Evolutionary conservation across 768 basidiomycete species (phyloP).

Genomic region (Serendipita sp.): DNA sequence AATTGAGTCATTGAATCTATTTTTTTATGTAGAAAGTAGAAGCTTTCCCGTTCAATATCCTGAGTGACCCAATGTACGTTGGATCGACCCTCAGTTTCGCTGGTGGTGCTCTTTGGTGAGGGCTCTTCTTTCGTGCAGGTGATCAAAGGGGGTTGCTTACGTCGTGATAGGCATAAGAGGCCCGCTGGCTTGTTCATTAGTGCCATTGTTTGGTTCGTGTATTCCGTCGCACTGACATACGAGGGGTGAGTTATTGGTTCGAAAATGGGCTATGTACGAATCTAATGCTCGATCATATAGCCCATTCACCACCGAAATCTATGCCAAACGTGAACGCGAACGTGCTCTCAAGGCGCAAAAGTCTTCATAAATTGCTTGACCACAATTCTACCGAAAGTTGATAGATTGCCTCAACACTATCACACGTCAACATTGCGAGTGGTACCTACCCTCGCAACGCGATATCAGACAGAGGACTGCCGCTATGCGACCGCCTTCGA

Average conservation of each 20-base stretch:
- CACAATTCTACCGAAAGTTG: too few relatives aligned
- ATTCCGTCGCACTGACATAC: constrained; percentile 66
- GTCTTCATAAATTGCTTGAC: too few relatives aligned
- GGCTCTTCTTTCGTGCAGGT: background rate
- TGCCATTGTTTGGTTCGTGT: constrained; percentile 67
- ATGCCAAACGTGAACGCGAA: constrained; percentile 17
- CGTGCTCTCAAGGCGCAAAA: constrained; percentile 4
- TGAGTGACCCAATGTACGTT: constrained; percentile 92
- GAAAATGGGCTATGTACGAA: background rate
- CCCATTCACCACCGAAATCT: constrained; percentile 31
- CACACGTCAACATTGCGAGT: too few relatives aligned
- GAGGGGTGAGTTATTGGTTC: constrained; percentile 55
- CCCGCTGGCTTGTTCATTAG: constrained; percentile 75
- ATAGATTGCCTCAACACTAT: too few relatives aligned
- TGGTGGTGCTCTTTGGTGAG: constrained; percentile 75
- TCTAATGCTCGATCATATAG: constrained; percentile 13
- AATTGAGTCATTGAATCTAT: too few relatives aligned
- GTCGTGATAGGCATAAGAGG: constrained; percentile 50
- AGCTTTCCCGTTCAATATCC: constrained; percentile 90
- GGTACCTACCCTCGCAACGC: too few relatives aligned
- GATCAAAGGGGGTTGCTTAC: too few relatives aligned
- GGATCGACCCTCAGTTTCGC: constrained; percentile 85
- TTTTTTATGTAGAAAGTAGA: constrained; percentile 34
- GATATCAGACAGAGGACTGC: too few relatives aligned
- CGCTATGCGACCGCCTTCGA: too few relatives aligned